Evolutionary conservation across 169 alveolate genomes (phyloP), one percentile per base, ranked within the genome.

Genomic region (Eimeria necatrix): DNA sequence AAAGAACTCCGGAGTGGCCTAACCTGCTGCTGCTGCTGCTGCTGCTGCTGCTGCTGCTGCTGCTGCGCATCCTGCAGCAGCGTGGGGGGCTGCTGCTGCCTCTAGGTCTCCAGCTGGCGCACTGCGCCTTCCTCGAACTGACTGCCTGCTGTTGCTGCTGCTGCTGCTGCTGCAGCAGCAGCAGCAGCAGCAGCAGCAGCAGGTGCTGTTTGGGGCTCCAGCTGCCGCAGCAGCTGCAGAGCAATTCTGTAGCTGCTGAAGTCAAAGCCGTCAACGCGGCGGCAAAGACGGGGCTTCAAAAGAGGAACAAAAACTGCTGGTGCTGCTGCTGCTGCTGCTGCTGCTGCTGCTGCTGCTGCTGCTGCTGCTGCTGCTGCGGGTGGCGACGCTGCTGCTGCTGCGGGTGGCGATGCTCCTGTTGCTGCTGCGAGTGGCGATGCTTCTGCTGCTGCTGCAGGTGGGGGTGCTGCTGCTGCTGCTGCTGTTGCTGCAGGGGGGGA

Each of bases 281-380:
- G 8, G 26, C 76, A 64, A 24, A 20, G 26, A 5, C 76, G 14
- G 8, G 76, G 41, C 26, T 64, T 64, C 76, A 64, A 64, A 24
- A 64, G 76, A 14, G 76, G 76, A 64, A 64, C 76, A 8, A 8
- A 64, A 10, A 64, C 76, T 10, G 18, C 9, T n/a, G 14, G 41
- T 14, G 26, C 18, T 64, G 26, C 5, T 64, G 76, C 76, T 14
- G 76, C 76, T n/a, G 76, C 41, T 64, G 76, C 26, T 14, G 76
- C 18, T 5, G 76, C 76, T 64, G 26, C 76, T 64, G 76, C 76
- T n/a, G 76, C 14, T 64, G 26, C 18, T n/a, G 76, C 76, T 64
- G 14, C 8, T n/a, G n/a, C n/a, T n/a, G n/a, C n/a, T n/a, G n/a
- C n/a, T n/a, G n/a, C n/a, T n/a, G n/a, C n/a, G n/a, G n/a, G n/a